phyloP scores from a whole-genome alignment of 208 protist species.

The Leishmania amazonensis region DNA sequence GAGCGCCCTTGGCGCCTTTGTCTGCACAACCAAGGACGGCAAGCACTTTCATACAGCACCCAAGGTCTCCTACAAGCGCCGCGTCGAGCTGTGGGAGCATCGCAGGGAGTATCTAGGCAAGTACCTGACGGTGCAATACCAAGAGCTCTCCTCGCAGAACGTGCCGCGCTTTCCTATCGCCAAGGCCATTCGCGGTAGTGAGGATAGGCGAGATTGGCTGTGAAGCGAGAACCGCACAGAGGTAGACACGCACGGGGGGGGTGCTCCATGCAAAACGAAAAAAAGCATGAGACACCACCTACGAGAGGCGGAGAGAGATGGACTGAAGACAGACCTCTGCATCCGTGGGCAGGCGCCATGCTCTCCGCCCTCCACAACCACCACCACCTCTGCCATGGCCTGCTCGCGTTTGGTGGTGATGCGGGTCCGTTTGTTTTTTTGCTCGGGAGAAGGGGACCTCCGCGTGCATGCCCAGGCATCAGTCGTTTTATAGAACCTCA shows the following conservation, averaged over 20 bases:
- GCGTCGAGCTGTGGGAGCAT: constrained; percentile 63
- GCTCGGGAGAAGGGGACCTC: too few relatives aligned
- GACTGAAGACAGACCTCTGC: not conserved
- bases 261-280: not conserved
- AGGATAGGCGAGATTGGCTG: constrained; percentile 70
- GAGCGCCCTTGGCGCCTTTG: constrained; percentile 79
- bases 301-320: not conserved
- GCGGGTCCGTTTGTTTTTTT: too few relatives aligned
- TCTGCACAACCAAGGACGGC: constrained; percentile 84
- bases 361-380: not conserved
- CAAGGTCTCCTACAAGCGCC: constrained; percentile 60
- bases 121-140: constrained; percentile 89
- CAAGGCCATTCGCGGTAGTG: constrained; percentile 74
- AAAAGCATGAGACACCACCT: not conserved
- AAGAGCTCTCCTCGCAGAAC: constrained; percentile 83
- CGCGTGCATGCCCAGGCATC: not conserved
- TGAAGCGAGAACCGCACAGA: constrained; percentile 24
- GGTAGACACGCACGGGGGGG: not conserved
- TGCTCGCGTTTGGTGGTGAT: not conserved
- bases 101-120: constrained; percentile 67
- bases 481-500: not conserved
- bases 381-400: not conserved
- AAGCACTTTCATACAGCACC: constrained; percentile 77
- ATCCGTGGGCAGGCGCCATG: too few relatives aligned
- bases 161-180: constrained; percentile 90